Base-by-base conservation (phyloP, 768 basidiomycete genomes). In the Albatrellus ellisii region DNA sequence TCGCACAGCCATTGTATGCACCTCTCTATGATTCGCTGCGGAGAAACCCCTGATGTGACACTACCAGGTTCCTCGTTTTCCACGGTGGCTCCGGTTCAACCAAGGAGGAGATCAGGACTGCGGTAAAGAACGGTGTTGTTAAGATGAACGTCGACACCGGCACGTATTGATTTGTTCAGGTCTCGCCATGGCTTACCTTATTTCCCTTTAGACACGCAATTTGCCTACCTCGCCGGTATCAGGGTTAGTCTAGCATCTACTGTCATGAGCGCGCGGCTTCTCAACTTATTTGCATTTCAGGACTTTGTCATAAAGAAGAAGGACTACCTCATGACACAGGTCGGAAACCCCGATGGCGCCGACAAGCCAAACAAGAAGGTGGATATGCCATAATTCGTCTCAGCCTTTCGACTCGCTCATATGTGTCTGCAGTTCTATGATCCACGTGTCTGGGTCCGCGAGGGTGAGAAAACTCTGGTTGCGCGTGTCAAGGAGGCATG, bases 291-390 rank as follows among this genome's bases (percentile, higher is more conserved):
- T 39, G 38, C 10, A 21, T 20, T 49, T 2, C 49, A 89, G 73
- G 84, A 99, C 69, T 98, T 92, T 59, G 61, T 98, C 56, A 53
- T 57, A 52, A 79, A 75, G 51, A 95, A 87, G 76, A 75, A 79
- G 53, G 94, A 73, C 46, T 98, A 95, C 68, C 72, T 99, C 52
- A 60, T 74, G 56, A 69, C 77, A 24, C 94, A 99, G 60, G 89
- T 98, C 49, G 94, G 94, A 38, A 98, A 97, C 73, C 95, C 95
- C 29, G 92, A 97, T 20, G 92, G 91, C 34, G 61, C 77, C 17
- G 92, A 97, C 66, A 94, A 94, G 72, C 94, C 94, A 44, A 98
- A 99, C 79, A 99, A 99, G 85, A 99, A 98, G 78, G 81, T 79
- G 42, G 17, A 57, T 45, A 10, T 32, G n/a, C 4, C 17, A 17